Conservation (phyloP, 306 rosid genomes). For the Oemleria cerasiformis region DNA sequence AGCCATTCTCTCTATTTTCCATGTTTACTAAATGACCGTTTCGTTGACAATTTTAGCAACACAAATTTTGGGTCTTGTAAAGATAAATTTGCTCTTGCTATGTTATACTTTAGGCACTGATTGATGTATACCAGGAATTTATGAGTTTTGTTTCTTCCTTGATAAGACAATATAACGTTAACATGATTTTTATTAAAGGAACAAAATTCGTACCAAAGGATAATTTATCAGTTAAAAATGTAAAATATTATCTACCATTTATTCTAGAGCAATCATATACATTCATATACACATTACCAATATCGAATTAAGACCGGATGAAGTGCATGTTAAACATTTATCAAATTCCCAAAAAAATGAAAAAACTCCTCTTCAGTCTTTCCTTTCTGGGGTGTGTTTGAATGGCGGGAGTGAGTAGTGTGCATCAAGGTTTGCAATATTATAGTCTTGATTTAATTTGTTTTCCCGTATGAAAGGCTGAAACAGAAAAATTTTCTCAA, state of each 20-base stretch:
- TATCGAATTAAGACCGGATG: not conserved
- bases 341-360: not conserved
- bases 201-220: no score
- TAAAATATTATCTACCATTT: not conserved
- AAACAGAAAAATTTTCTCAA: no score
- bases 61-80: not conserved
- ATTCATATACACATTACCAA: not conserved
- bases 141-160: not conserved
- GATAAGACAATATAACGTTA: not conserved
- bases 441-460: no score
- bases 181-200: no score
- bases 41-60: not conserved
- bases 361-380: not conserved
- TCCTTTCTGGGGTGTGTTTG: not conserved
- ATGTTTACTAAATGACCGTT: not conserved
- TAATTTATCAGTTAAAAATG: no score
- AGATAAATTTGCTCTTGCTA: constrained; percentile 3
- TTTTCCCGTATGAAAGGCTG: no score
- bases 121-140: no score
- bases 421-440: no score
- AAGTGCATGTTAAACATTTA: not conserved
- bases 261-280: not conserved
- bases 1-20: constrained; percentile 2
- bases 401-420: not conserved
- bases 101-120: not conserved